Evolutionary conservation across 2,329 filamentous ascomycete species (phyloP).

Genomic region (Penicillium occitanis): DNA sequence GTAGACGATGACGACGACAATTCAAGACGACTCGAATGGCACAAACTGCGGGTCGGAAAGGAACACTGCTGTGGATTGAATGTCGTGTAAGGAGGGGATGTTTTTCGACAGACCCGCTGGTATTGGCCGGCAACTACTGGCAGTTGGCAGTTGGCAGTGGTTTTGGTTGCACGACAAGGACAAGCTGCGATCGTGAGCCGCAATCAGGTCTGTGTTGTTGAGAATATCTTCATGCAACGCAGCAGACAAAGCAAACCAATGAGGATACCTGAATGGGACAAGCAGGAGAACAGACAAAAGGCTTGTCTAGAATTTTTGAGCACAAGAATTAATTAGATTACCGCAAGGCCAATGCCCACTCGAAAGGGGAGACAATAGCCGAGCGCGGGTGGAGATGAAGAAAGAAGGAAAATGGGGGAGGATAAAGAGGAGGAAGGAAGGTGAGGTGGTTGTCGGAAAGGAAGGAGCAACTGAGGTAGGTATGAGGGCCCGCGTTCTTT

Average conservation of each 20-base stretch:
- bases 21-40: not conserved
- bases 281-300: not conserved
- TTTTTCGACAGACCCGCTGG: not conserved
- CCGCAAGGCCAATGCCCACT: constrained; percentile 2
- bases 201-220: not conserved
- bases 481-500: not conserved
- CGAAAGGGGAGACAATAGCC: constrained; percentile 9
- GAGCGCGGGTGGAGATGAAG: constrained; percentile 4
- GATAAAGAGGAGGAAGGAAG: not conserved
- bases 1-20: not conserved
- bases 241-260: not conserved
- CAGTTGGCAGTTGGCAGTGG: not conserved
- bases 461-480: not conserved
- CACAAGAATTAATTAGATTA: constrained; percentile 3
- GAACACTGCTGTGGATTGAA: not conserved
- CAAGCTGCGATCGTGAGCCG: constrained; percentile 1
- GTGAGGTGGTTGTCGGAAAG: not conserved
- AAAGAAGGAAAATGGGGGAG: not conserved
- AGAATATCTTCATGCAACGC: not conserved
- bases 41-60: not conserved
- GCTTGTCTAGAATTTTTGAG: not conserved
- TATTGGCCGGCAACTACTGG: not conserved
- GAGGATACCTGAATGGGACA: not conserved
- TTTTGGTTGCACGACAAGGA: constrained; percentile 3
- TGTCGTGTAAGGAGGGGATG: constrained; percentile 2